Conservation (phyloP, 768 basidiomycete genomes). For the Mycena leptocephala region DNA sequence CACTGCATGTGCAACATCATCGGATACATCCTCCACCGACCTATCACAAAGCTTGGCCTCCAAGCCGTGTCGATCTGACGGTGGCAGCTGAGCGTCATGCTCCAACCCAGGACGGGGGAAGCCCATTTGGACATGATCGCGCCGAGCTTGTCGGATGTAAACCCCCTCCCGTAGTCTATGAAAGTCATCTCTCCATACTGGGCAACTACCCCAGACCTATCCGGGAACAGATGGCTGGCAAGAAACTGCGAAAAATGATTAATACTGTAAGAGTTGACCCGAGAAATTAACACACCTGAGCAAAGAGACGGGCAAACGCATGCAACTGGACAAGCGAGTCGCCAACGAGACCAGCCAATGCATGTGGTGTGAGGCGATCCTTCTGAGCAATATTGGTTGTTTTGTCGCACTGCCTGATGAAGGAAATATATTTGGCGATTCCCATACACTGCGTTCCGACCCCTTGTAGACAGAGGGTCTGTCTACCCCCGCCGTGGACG, state of each 20-base stretch:
- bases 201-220: neutral
- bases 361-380: too few species aligned
- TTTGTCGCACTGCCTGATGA: constrained; percentile 45
- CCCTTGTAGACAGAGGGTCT: too few species aligned
- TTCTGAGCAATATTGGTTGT: constrained; percentile 25
- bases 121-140: too few species aligned
- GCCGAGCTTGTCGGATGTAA: too few species aligned
- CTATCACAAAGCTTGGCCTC: constrained; percentile 26
- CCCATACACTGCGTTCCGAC: too few species aligned
- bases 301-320: constrained; percentile 39
- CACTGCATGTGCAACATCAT: neutral
- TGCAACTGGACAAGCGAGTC: constrained; percentile 47
- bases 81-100: neutral
- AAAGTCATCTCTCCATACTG: too few species aligned
- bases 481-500: too few species aligned
- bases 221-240: neutral
- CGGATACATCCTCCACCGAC: too few species aligned
- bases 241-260: neutral
- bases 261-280: too few species aligned
- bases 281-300: neutral
- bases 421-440: constrained; percentile 7
- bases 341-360: constrained; percentile 39
- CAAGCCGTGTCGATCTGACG: constrained; percentile 43
- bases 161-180: too few species aligned
- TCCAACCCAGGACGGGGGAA: too few species aligned